Evolutionary conservation across 805 yeast species (phyloP), one percentile per base, ranked within the genome.

Genomic region (Kuraishia hungarica): DNA sequence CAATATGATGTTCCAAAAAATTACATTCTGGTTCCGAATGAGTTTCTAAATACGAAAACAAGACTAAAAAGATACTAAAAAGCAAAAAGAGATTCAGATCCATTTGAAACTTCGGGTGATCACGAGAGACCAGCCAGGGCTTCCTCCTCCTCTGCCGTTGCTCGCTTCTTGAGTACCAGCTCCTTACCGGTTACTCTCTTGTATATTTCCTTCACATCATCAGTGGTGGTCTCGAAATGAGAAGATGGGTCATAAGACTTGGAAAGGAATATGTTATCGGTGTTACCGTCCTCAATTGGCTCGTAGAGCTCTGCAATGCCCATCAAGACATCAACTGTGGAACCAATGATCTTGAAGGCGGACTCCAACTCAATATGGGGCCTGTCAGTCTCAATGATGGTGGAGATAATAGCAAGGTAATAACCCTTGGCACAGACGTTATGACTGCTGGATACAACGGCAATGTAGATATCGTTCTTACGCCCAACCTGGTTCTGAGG

Each of bases 401-500:
- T 93, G 1, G 98, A 93, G 50, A 91, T 87, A 64, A 93, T 94
- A 15, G 98, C 99, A 64, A 94, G 75, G 66, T 85, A 89, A 74
- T 91, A 87, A 50, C 96, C 96, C 68, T 84, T 83, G 55, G 97
- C 86, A 59, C 90, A 84, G 57, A 93, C 97, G 67, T 89, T 87
- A 72, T 94, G 99, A 50, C 89, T 85, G 59, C 87, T 82, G 2
- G 97, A 90, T 54, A 94, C 79, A 28, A 89, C 87, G 1, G 99
- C 97, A 64, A 94, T 82, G 71, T 94, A 94, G 60, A 94, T 94
- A 70, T 94, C 99, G 69, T 92, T 87, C 72, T 89, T 88, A 64
- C 99, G 84, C 56, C 84, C 87, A 54, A 90, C 89, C 72, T 94
- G 98, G 72, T 91, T 89, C 72, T 96, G 99, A 23, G 99, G 98